A percentile compares a stretch with the other conserved stretches of the same genome.
Conservation (phyloP, 208 protist species). For the Crithidia sp. region DNA sequence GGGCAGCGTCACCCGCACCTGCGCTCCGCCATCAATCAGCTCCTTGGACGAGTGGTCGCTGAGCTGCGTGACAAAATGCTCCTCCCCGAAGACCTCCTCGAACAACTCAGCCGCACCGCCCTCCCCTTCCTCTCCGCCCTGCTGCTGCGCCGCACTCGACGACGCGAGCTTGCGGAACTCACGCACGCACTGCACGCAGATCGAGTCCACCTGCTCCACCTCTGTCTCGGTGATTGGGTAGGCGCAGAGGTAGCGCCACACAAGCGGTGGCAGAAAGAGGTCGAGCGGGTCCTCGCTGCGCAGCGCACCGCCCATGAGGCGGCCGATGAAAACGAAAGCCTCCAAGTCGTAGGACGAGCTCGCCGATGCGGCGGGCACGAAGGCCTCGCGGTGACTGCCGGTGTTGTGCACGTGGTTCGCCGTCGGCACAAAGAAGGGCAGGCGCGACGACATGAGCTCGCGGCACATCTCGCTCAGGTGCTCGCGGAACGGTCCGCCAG, state of each 20-base stretch:
- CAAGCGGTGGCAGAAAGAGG: constrained; percentile 89
- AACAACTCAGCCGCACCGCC: constrained; percentile 61
- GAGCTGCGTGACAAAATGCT: constrained; percentile 85
- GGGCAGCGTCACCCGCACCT: constrained; percentile 73
- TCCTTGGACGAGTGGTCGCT: constrained; percentile 81
- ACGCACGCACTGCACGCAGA: constrained; percentile 85
- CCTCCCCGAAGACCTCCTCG: constrained; percentile 83
- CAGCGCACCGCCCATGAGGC: constrained; percentile 95
- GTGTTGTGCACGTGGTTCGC: constrained; percentile 89
- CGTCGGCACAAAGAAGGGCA: constrained; percentile 92
- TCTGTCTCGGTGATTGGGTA: constrained; percentile 71
- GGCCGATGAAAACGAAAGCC: constrained; percentile 92
- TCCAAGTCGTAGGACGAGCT: constrained; percentile 49
- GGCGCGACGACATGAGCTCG: constrained; percentile 85
- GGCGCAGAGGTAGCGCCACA: constrained; percentile 91
- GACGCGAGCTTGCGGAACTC: constrained; percentile 72
- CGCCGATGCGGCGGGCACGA: constrained; percentile 85
- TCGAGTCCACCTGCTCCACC: constrained; percentile 80
- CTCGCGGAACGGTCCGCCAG: constrained; percentile 93
- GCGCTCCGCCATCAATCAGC: constrained; percentile 68
- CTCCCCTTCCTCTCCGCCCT: background rate
- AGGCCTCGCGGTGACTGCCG: constrained; percentile 87
- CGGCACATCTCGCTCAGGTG: constrained; percentile 92
- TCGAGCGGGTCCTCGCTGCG: constrained; percentile 90
- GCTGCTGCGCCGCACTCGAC: constrained; percentile 7